Evolutionary conservation across 2,329 filamentous ascomycete genomes (phyloP).

Genomic region (Penicillium sp.): DNA sequence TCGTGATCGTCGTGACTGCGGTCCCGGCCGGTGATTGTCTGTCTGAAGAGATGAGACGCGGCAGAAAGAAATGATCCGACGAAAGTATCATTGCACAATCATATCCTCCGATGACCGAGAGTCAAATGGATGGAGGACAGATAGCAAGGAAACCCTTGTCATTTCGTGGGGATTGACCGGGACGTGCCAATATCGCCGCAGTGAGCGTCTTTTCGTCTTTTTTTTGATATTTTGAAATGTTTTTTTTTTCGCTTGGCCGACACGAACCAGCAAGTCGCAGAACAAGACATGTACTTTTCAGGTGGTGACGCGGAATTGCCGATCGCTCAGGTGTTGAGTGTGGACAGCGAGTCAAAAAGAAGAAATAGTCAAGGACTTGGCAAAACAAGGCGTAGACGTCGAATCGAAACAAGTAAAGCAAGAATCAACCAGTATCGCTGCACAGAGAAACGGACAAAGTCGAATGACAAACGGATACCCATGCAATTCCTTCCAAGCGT

Average conservation of each 20-base stretch:
- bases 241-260: constrained; percentile 29
- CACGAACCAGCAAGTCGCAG: constrained; percentile 34
- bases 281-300: constrained; percentile 39
- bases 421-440: constrained; percentile 38
- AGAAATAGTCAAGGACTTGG: constrained; percentile 12
- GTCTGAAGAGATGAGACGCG: background rate
- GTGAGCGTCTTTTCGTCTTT: constrained; percentile 39
- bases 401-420: constrained; percentile 25
- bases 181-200: constrained; percentile 34
- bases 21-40: constrained; percentile 19
- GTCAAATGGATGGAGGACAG: background rate
- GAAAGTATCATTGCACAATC: background rate
- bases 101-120: background rate
- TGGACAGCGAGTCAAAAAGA: constrained; percentile 28
- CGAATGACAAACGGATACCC: constrained; percentile 16
- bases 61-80: constrained; percentile 21
- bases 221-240: constrained; percentile 32
- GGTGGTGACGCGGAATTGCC: constrained; percentile 31
- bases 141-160: constrained; percentile 5
- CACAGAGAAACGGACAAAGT: constrained; percentile 16
- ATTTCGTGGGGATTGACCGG: constrained; percentile 25
- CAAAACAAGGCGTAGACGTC: constrained; percentile 31
- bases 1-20: constrained; percentile 45
- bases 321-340: constrained; percentile 39
- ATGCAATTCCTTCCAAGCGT: constrained; percentile 22